Conservation (phyloP, 805 yeast species). For the Metschnikowia peoriensis region DNA sequence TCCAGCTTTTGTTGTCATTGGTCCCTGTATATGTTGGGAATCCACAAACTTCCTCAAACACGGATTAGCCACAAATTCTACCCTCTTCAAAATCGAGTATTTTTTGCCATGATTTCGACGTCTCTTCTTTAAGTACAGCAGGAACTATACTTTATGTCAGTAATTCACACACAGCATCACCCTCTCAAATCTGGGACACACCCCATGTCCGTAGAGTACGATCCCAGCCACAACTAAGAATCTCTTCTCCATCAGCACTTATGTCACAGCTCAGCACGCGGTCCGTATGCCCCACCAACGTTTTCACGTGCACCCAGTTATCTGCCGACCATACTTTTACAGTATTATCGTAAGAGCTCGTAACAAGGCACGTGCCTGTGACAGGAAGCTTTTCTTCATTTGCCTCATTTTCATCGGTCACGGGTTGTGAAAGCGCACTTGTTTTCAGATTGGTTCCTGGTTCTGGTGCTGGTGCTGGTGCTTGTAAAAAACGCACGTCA, state of each 20-base stretch:
- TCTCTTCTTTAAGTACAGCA: not conserved
- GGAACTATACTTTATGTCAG: too few species aligned
- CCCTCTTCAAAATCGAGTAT: too few species aligned
- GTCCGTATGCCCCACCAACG: conserved; percentile 57
- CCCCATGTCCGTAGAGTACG: conserved; percentile 68
- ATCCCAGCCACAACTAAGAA: conserved; percentile 83
- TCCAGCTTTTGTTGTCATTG: too few species aligned
- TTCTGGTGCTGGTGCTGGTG: too few species aligned
- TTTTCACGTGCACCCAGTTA: conserved; percentile 59
- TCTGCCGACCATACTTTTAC: conserved; percentile 63
- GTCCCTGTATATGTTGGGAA: too few species aligned
- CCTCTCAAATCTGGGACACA: not conserved
- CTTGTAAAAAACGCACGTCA: conserved; percentile 50
- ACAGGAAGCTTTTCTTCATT: conserved; percentile 29
- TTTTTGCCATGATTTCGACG: too few species aligned
- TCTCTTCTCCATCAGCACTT: conserved; percentile 33
- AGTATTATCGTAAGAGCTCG: conserved; percentile 70
- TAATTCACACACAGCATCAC: not conserved
- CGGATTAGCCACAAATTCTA: too few species aligned
- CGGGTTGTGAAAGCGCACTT: conserved; percentile 18
- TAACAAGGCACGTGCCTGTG: conserved; percentile 49
- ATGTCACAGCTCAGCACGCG: conserved; percentile 73
- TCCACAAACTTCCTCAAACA: too few species aligned
- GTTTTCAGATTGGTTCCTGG: not conserved
- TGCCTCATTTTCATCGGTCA: conserved; percentile 28